Evolutionary conservation across 2,329 filamentous ascomycete species (phyloP), one percentile per base, ranked within the genome.

Genomic region (Myriosclerotinia duriaeana): DNA sequence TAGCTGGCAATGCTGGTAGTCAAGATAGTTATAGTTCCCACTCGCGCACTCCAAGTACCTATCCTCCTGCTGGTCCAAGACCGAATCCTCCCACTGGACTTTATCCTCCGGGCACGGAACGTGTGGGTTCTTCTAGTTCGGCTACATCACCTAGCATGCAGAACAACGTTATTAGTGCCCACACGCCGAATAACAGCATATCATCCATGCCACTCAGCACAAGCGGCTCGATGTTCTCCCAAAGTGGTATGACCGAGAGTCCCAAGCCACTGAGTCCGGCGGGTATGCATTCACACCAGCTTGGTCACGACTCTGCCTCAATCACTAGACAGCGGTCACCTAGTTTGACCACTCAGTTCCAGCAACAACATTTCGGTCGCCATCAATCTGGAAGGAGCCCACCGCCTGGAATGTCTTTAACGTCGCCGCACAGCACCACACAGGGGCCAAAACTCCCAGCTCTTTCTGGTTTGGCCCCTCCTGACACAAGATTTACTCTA

Each of bases 241-340:
- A 92, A 70, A 84, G 85, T 64, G 79, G 79, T 64, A 90, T 96
- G 80, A 95, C 90, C 3, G 92, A 97, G 77, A 96, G 91, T 71
- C 92, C 93, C 0, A 96, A 93, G 75, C 89, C 93, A 5, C 81
- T 96, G 52, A 93, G 89, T 68, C 89, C 90, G 22, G 81, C 68
- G 20, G 74, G 81, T 66, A 79, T 81, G 69, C 80, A 83, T 68
- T 75, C 78, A 26, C 81, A 84, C 66, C 79, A 79, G 78, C 76
- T 83, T 75, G 75, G 82, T 26, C 81, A 89, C 60, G 86, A 86
- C 70, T 78, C 83, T 20, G 77, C 79, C 40, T 78, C 84, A 68
- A 79, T 80, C 63, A 80, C 78, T 53, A 82, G 86, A 66, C 87
- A 88, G 69, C 83, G 86, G 65, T 90, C 87, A 42, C 87, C 88